Conservation (phyloP, 2,329 filamentous ascomycete species). For the Achaetomium macrosporum region DNA sequence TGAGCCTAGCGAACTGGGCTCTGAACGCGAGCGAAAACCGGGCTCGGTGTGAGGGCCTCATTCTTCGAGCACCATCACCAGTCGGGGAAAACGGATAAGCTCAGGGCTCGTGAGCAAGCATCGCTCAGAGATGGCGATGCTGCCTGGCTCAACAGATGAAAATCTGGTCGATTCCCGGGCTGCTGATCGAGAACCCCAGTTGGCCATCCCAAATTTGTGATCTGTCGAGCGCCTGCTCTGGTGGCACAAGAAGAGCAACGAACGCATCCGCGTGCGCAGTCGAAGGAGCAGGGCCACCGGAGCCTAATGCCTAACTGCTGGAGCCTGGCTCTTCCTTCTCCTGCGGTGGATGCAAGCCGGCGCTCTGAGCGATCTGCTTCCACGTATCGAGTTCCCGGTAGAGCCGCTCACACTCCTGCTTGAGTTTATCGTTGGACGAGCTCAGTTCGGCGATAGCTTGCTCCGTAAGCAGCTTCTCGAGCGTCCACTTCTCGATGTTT, state of each 20-base stretch:
- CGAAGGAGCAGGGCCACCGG: neutral
- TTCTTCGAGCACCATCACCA: too few species aligned
- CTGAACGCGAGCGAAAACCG: too few species aligned
- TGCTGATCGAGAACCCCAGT: too few species aligned
- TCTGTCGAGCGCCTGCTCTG: too few species aligned
- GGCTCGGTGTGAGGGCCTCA: too few species aligned
- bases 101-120: too few species aligned
- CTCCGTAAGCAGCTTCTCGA: conserved; percentile 84
- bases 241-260: neutral
- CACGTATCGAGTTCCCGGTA: conserved; percentile 74
- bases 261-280: neutral
- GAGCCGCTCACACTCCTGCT: conserved; percentile 69
- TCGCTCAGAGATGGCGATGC: too few species aligned
- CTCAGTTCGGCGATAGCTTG: conserved; percentile 86
- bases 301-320: conserved; percentile 17
- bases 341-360: conserved; percentile 44
- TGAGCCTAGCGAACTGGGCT: conserved; percentile 2
- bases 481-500: conserved; percentile 90
- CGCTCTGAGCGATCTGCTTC: conserved; percentile 63
- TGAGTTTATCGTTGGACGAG: conserved; percentile 79
- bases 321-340: conserved; percentile 31
- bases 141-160: too few species aligned
- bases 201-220: too few species aligned
- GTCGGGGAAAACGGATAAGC: too few species aligned
- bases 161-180: too few species aligned